These are phyloP conservation scores for Agastache rugosa DNA, from an alignment of 257 asterid genomes.

Conservation along the genomic window DNA sequence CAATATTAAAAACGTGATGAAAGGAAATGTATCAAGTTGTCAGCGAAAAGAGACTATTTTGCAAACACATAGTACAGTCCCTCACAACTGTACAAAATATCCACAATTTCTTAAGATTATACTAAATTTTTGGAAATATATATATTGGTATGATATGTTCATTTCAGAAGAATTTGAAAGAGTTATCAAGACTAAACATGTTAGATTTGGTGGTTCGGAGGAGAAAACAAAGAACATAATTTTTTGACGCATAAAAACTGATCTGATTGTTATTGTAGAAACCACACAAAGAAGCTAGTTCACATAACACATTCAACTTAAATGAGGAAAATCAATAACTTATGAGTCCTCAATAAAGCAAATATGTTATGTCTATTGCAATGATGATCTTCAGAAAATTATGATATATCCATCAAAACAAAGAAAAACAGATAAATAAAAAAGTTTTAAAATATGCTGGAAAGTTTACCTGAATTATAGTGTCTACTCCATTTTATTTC, in stretches of 20 bases:
- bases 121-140: not conserved
- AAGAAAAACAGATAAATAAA: not conserved
- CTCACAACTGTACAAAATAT: slow-evolving; percentile 10
- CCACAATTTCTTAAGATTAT: not conserved
- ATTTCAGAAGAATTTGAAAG: not conserved
- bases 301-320: not conserved
- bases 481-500: slow-evolving; percentile 80
- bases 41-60: not conserved
- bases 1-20: slow-evolving; percentile 24
- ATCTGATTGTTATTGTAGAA: slow-evolving; percentile 7
- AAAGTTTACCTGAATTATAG: slow-evolving; percentile 72
- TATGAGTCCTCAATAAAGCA: not conserved
- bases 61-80: not conserved
- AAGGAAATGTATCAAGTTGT: not conserved
- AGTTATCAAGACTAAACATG: no score
- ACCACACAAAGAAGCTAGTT: slow-evolving; percentile 11
- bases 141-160: not conserved
- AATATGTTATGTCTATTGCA: slow-evolving; percentile 1
- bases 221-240: not conserved
- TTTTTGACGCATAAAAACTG: not conserved
- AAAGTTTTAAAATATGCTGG: not conserved
- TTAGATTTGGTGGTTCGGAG: slow-evolving; percentile 2
- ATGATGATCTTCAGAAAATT: slow-evolving; percentile 17
- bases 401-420: slow-evolving; percentile 22
- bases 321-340: slow-evolving; percentile 3